Percentiles rank a stretch among this genome's conserved stretches.
These are phyloP conservation scores for Patellaria atrata DNA, from an alignment of 495 filamentous ascomycete genomes.

Conservation along the genomic window DNA sequence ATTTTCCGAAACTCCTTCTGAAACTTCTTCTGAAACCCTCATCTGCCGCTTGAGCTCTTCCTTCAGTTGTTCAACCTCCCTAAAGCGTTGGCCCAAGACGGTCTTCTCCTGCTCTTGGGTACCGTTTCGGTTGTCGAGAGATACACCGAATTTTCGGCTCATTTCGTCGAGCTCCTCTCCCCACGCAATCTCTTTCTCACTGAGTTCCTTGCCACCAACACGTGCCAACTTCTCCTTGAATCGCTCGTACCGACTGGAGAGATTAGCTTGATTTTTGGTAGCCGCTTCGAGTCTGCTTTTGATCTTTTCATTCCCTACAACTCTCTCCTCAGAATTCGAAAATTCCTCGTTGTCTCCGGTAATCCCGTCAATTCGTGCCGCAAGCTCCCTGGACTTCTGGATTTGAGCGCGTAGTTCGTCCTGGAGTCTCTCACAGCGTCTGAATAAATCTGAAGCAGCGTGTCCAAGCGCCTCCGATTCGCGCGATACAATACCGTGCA, in stretches of 20 bases:
- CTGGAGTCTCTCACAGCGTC: constrained; percentile 56
- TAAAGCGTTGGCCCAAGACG: constrained; percentile 14
- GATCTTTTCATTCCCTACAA: constrained; percentile 37
- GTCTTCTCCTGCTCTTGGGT: constrained; percentile 9
- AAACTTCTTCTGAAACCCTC: constrained; percentile 3
- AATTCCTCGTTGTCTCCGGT: constrained; percentile 37
- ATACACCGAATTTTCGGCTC: constrained; percentile 31
- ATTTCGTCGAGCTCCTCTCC: constrained; percentile 22
- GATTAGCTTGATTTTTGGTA: constrained; percentile 41
- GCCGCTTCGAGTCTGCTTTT: constrained; percentile 46
- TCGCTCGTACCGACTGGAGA: constrained; percentile 48
- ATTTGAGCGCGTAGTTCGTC: constrained; percentile 61
- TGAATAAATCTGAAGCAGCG: constrained; percentile 71
- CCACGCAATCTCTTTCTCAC: constrained; percentile 27
- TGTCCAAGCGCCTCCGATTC: constrained; percentile 59
- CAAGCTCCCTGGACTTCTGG: constrained; percentile 49
- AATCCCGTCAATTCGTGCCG: constrained; percentile 47
- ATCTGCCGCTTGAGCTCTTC: constrained; percentile 14
- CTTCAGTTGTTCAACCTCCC: constrained; percentile 16
- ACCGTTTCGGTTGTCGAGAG: not conserved
- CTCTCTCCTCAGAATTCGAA: constrained; percentile 26
- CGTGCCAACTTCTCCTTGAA: constrained; percentile 46
- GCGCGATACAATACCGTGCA: constrained; percentile 56
- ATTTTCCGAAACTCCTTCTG: constrained; percentile 1
- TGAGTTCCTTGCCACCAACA: constrained; percentile 47